phyloP scores from a whole-genome alignment of 2,329 filamentous ascomycete genomes.

The Albophoma yamanashiensis region DNA sequence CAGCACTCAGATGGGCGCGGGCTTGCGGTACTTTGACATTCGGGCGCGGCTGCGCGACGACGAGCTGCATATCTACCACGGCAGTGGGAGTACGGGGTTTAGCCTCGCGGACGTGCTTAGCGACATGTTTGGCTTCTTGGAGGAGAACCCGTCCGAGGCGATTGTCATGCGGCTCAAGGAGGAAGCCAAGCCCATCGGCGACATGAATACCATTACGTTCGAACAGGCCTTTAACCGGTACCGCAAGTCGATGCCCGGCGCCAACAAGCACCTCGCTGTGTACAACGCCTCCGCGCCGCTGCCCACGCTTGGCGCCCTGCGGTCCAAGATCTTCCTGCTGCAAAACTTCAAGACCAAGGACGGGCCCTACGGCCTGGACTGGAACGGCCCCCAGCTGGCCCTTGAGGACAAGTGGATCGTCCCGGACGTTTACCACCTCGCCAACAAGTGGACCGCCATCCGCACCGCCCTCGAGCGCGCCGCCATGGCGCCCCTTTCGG shows the following conservation, averaged over 20 bases:
- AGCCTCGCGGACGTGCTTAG: constrained; percentile 30
- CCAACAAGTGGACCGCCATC: constrained; percentile 36
- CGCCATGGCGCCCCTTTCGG: constrained; percentile 12
- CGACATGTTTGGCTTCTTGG: constrained; percentile 33
- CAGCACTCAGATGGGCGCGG: constrained; percentile 30
- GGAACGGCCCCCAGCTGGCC: constrained; percentile 31
- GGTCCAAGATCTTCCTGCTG: constrained; percentile 34
- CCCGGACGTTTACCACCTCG: constrained; percentile 27
- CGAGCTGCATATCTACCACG: constrained; percentile 37
- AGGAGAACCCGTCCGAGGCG: constrained; percentile 30
- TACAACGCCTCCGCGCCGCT: constrained; percentile 20
- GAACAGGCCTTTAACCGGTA: constrained; percentile 33
- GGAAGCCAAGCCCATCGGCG: constrained; percentile 27
- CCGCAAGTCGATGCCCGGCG: constrained; percentile 22
- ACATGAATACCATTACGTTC: constrained; percentile 27
- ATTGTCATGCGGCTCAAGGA: constrained; percentile 40
- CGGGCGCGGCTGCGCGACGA: constrained; percentile 31
- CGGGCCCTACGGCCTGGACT: constrained; percentile 29
- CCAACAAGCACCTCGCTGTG: constrained; percentile 23
- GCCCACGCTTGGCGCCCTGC: constrained; percentile 33
- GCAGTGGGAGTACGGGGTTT: constrained; percentile 31
- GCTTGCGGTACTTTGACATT: constrained; percentile 39
- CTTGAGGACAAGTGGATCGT: constrained; percentile 39
- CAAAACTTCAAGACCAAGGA: constrained; percentile 30
- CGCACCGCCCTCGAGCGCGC: constrained; percentile 27